These are phyloP conservation scores for Nasturtium officinale DNA, from an alignment of 345 rosid genomes.

Conservation along the genomic window DNA sequence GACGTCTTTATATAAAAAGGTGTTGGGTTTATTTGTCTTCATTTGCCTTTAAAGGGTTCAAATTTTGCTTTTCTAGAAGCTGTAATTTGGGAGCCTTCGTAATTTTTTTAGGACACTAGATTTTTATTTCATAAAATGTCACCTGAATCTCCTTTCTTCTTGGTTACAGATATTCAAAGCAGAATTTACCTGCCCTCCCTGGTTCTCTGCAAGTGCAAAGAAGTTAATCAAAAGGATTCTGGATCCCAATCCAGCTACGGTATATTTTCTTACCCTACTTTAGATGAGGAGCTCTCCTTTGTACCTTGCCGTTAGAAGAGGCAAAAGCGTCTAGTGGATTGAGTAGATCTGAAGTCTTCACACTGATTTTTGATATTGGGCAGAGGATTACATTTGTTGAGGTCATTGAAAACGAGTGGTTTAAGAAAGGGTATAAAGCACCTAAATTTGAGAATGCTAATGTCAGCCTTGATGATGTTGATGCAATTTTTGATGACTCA, in stretches of 20 bases:
- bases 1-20: conserved; percentile 82
- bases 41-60: neutral
- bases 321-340: neutral
- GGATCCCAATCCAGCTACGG: conserved; percentile 89
- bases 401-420: conserved; percentile 93
- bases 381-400: conserved; percentile 87
- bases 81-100: conserved; percentile 14
- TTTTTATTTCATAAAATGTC: neutral
- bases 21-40: conserved; percentile 27
- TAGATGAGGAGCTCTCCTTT: conserved; percentile 4
- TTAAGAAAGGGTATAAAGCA: conserved; percentile 93
- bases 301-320: conserved; percentile 7
- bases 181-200: conserved; percentile 85
- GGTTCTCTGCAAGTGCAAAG: conserved; percentile 97
- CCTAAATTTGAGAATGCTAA: conserved; percentile 77
- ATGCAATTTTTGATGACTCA: conserved; percentile 76
- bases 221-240: conserved; percentile 85
- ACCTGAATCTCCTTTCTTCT: conserved; percentile 17
- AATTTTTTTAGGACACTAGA: neutral
- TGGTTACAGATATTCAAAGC: conserved; percentile 84
- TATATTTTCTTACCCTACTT: conserved; percentile 41
- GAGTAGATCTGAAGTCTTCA: neutral
- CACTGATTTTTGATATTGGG: conserved; percentile 30
- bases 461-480: conserved; percentile 80
- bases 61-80: neutral